Base-by-base conservation (phyloP, 352 stramenopile genomes). In the Elongisporangium anandrum region DNA sequence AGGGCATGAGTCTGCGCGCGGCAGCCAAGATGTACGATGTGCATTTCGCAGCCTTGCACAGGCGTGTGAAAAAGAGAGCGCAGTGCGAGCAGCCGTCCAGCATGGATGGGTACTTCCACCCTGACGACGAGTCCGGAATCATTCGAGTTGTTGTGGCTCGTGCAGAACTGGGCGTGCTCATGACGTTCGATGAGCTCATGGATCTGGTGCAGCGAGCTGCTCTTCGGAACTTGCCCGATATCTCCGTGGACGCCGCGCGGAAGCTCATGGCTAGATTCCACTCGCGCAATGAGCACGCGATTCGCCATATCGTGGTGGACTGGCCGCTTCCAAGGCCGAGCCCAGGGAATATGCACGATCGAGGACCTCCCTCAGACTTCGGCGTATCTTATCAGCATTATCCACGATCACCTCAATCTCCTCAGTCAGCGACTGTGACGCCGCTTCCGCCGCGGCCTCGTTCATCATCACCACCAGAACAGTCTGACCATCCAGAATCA, bases 161-260 rank as follows among this genome's bases (percentile, higher is more conserved):
- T 23, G 77, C 77, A 3, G 75, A 89, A 50, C 29, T 89, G 39
- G 79, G 79, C 20, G 77, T 89, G 23, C 52, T 85, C 24, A 87
- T 89, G 79, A 81, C 70, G n/a, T 87, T 85, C 53, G 75, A 80
- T 4, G 79, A 89, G 58, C 55, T 89, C 26, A 79, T 84, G 62
- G 65, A 76, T 21, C 66, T 89, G 13, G 66, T 89, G 21, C 73
- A 85, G 50, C 72, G 77, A 7, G 56, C 72, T 1, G 77, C 77
- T 20, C 56, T 87, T 21, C 73, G 73, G 10, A 90, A 90, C 34
- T 50, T 90, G 16, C 80, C 80, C 0, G 73, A 87, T 22, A 60
- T 90, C 7, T 84, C 80, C 3, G 69, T 90, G 23, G 67, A 85
- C 17, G 69, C 71, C 26, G 80, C 80, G 12, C 66, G 64, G 5